Evolutionary conservation across 345 rosid genomes (phyloP).

Genomic region (Theobroma cacao): DNA sequence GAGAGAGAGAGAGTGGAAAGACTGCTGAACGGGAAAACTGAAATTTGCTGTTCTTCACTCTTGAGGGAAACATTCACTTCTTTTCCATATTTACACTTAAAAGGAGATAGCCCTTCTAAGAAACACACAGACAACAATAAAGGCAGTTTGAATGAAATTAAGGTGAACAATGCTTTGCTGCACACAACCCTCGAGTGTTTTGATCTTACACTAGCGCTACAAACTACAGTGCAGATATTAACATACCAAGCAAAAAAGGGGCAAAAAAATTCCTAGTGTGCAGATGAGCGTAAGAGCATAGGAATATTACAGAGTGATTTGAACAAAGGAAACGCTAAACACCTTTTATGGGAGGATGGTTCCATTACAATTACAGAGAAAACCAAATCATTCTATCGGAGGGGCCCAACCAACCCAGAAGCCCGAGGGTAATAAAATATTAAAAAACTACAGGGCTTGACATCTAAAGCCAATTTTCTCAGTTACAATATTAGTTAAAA

Average conservation of each 20-base stretch:
- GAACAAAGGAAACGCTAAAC: slow-evolving; percentile 7
- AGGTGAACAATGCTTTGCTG: not conserved
- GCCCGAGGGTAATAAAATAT: slow-evolving; percentile 16
- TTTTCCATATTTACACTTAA: not conserved
- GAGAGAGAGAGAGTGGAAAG: not conserved
- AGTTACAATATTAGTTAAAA: slow-evolving; percentile 41
- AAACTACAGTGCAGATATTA: not conserved
- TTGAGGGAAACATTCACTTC: not conserved
- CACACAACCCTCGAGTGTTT: not conserved
- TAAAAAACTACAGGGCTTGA: slow-evolving; percentile 25
- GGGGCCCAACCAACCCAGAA: slow-evolving; percentile 29
- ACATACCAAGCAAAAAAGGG: not conserved
- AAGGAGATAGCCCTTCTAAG: too few relatives aligned
- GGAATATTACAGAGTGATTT: not conserved
- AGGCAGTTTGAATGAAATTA: too few relatives aligned
- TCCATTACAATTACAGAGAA: slow-evolving; percentile 8
- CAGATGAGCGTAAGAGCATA: not conserved
- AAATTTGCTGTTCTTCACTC: not conserved
- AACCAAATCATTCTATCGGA: not conserved
- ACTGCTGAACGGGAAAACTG: not conserved
- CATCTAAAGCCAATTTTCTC: slow-evolving; percentile 34
- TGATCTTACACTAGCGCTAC: not conserved
- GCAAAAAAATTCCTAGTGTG: not conserved
- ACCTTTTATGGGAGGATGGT: slow-evolving; percentile 20
- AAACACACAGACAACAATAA: too few relatives aligned